phyloP scores from a whole-genome alignment of 768 basidiomycete species.

The Tylopilus sp. region DNA sequence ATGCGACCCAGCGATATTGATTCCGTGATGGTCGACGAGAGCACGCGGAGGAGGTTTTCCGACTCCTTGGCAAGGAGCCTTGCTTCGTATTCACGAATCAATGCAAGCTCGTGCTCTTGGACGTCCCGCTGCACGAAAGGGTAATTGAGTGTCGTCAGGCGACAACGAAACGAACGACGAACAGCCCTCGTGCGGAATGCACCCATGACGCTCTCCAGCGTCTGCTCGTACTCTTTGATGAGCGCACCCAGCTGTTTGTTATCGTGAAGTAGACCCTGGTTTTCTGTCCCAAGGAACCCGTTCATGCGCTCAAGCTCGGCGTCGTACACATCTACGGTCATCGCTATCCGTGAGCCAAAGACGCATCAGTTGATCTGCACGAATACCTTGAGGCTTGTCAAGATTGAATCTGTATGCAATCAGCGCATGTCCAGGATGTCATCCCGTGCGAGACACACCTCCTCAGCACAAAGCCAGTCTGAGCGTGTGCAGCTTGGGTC shows the following conservation, averaged over 20 bases:
- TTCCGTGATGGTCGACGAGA: conserved; percentile 59
- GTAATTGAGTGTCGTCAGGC: background rate
- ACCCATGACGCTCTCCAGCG: conserved; percentile 93
- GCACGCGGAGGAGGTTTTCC: conserved; percentile 53
- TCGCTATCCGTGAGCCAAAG: background rate
- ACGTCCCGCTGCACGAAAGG: conserved; percentile 69
- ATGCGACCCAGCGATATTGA: conserved; percentile 69
- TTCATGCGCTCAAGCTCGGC: conserved; percentile 91
- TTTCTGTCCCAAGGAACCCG: conserved; percentile 71
- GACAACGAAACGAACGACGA: conserved; percentile 33
- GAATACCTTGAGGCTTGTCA: conserved; percentile 78
- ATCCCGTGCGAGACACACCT: conserved; percentile 42
- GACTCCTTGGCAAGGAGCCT: conserved; percentile 76
- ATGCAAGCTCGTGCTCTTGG: conserved; percentile 85
- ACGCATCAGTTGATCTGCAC: background rate
- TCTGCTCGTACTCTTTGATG: conserved; percentile 96
- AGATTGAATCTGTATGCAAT: conserved; percentile 63
- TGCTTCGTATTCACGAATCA: conserved; percentile 89
- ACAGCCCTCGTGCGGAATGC: conserved; percentile 88
- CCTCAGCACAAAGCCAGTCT: conserved; percentile 89
- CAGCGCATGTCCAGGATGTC: background rate
- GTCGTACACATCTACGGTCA: conserved; percentile 75
- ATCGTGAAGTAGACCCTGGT: conserved; percentile 82
- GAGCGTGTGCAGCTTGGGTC: conserved; percentile 85
- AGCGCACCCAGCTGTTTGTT: conserved; percentile 91